phyloP scores from a whole-genome alignment of 441 rosid genomes.

The Jatropha podagrica region DNA sequence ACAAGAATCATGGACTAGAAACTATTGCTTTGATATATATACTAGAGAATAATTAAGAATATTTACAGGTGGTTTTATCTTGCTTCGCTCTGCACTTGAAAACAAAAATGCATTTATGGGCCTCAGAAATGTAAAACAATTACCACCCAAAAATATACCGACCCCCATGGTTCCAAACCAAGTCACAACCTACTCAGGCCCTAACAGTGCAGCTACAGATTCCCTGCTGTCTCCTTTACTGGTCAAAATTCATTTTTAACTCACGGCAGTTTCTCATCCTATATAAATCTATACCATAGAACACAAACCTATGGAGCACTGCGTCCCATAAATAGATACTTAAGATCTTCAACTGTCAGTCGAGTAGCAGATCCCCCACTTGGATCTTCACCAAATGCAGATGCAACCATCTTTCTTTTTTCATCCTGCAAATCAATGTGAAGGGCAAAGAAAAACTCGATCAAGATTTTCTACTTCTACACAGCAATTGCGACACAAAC shows the following conservation, averaged over 20 bases:
- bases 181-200: constrained; percentile 32
- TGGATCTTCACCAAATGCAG: constrained; percentile 92
- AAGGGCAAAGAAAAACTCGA: not conserved
- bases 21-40: constrained; percentile 11
- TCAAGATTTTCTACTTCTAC: not conserved
- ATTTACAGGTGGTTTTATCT: constrained; percentile 35
- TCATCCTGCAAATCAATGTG: constrained; percentile 60
- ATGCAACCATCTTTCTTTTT: constrained; percentile 86
- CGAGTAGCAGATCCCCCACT: constrained; percentile 65
- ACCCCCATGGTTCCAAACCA: constrained; percentile 23
- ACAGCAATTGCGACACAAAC: not conserved
- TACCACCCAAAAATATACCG: constrained; percentile 31
- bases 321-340: constrained; percentile 58
- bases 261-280: constrained; percentile 14
- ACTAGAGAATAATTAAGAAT: constrained; percentile 24
- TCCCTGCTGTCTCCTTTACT: constrained; percentile 20
- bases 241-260: constrained; percentile 21
- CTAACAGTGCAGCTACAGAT: constrained; percentile 33
- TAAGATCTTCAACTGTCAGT: constrained; percentile 81
- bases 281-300: constrained; percentile 3
- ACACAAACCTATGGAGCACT: not conserved
- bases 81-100: constrained; percentile 33
- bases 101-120: constrained; percentile 40
- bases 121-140: constrained; percentile 36
- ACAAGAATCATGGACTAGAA: not conserved